Conservation (phyloP, 257 asterid species). For the Solanum phureja region DNA sequence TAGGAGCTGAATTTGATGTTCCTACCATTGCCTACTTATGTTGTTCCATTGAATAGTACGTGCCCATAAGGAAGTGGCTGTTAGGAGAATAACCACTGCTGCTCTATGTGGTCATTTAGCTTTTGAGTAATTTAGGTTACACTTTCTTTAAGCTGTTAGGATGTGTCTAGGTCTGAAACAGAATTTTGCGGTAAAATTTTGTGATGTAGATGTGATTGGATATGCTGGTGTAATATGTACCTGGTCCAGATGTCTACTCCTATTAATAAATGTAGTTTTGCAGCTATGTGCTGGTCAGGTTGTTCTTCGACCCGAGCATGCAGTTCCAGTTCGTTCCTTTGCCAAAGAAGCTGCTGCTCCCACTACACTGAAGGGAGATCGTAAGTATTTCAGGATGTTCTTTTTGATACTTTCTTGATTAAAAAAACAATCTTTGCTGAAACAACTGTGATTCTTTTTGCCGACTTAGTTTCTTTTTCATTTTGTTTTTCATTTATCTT, state of each 20-base stretch:
- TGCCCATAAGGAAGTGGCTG: not conserved
- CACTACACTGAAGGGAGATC: constrained; percentile 64
- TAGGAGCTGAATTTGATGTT: not conserved
- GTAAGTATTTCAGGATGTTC: constrained; percentile 33
- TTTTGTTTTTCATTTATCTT: not conserved
- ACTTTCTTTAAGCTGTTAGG: not conserved
- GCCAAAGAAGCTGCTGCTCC: constrained; percentile 74
- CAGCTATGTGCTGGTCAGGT: constrained; percentile 40
- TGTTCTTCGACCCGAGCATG: constrained; percentile 44
- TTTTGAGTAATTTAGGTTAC: not conserved
- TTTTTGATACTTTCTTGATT: not conserved
- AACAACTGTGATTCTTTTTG: not conserved
- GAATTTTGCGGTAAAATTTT: not conserved
- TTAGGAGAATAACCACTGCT: not conserved
- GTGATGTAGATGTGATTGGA: not conserved
- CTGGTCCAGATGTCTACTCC: not conserved
- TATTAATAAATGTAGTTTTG: not conserved
- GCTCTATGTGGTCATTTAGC: not conserved
- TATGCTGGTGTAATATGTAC: not conserved
- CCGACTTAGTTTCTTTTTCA: not conserved
- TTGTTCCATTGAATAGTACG: not conserved
- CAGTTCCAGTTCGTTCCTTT: constrained; percentile 54
- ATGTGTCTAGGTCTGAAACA: not conserved
- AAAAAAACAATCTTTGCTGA: not conserved
- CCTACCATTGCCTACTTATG: not conserved